Conservation (phyloP, 2,329 filamentous ascomycete genomes). For the Dactylonectria estremocensis region DNA sequence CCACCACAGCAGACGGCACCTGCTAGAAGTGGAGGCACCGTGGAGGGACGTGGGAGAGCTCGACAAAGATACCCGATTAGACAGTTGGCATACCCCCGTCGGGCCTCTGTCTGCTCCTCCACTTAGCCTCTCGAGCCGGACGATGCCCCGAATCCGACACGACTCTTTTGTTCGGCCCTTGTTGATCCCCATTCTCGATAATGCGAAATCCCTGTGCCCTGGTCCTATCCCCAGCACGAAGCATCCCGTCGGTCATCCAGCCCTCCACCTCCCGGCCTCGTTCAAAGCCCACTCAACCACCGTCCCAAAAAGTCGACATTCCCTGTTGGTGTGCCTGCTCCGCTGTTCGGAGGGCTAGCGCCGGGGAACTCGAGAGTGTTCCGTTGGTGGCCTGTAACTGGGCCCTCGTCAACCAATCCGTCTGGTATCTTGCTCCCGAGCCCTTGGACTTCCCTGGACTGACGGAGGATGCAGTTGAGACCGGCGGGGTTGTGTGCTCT, state of each 20-base stretch:
- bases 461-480: background rate
- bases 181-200: constrained; percentile 23
- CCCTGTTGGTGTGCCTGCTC: constrained; percentile 13
- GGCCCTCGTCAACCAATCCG: constrained; percentile 14
- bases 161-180: constrained; percentile 17
- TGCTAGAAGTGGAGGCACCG: constrained; percentile 20
- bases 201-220: constrained; percentile 23
- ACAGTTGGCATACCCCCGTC: constrained; percentile 18
- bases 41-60: constrained; percentile 17
- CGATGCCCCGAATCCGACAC: constrained; percentile 15
- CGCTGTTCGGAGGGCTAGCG: constrained; percentile 19
- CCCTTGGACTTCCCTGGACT: constrained; percentile 22
- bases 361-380: constrained; percentile 30
- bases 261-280: constrained; percentile 10
- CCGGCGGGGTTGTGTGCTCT: constrained; percentile 9
- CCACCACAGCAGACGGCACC: constrained; percentile 25
- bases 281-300: background rate
- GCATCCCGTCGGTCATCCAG: constrained; percentile 6
- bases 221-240: constrained; percentile 16
- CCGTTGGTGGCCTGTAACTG: constrained; percentile 14
- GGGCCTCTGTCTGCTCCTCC: constrained; percentile 8
- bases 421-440: constrained; percentile 20
- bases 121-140: constrained; percentile 12
- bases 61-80: constrained; percentile 15
- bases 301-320: constrained; percentile 7